Evolutionary conservation across 2,329 filamentous ascomycete species (phyloP), one percentile per base, ranked within the genome.

Genomic region (Uncinocarpus reesii): DNA sequence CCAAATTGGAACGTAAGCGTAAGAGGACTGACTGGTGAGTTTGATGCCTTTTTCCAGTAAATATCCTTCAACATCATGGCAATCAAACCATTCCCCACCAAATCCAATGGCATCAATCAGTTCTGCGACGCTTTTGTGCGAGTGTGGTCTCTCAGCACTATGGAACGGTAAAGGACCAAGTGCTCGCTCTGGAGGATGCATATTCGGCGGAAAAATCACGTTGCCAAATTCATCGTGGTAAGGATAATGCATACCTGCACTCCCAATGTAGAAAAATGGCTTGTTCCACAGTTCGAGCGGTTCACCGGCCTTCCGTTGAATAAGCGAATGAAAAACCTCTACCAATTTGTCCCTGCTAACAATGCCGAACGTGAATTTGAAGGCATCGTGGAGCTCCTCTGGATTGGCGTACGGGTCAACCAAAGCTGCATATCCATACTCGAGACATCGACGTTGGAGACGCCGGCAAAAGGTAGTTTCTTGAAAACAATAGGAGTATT

Each of bases 1-100:
- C 5, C 49, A 32, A 3, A 52, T 35, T 2, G 58, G 55, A n/a
- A 61, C 50, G 2, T 58, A 55, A 28, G 63, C 43, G 42, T 59
- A 61, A 35, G 57, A 50, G n/a, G 58, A 60, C 16, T 59, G 59
- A 1, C 55, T 58, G 42, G 61, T 58, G 10, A 65, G 37, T 32
- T 52, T 54, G 18, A 68, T 52, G 1, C 64, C 64, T 31, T 59
- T 59, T 13, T 53, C 72, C 34, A 74, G 74, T 2, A 93, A 67
- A 59, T 88, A 92, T 10, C 77, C 72, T 62, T 92, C 83, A 0
- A 88, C 80, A 61, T 92, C 86, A 51, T 85, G 76, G 0, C 80
- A 69, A 58, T 92, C 85, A 56, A 84, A 85, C 71, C 86, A 92
- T 43, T 85, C 78, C 3, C 84, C 84, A 51, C 83, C 76, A 52